Percentiles rank a stretch among this genome's conserved stretches.
Evolutionary conservation across 805 yeast genomes (phyloP).

Genomic region (Cyberlindnera euphorbiiphila): DNA sequence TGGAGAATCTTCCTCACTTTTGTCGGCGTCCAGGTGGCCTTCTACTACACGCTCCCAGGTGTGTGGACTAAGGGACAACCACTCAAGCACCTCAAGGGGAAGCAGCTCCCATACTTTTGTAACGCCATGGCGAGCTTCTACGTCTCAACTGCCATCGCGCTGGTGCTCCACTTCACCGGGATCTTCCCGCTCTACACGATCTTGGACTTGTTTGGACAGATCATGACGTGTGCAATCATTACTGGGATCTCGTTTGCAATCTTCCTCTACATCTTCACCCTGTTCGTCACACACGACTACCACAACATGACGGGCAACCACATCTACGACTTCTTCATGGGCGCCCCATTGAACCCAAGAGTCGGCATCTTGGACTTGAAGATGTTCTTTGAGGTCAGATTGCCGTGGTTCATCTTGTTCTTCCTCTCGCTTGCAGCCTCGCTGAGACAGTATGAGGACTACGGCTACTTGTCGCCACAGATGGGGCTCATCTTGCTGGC

Average conservation of each 20-base stretch:
- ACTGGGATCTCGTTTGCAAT: constrained; percentile 71
- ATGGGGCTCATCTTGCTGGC: constrained; percentile 71
- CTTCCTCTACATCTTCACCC: constrained; percentile 63
- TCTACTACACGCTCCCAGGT: constrained; percentile 87
- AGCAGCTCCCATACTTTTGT: constrained; percentile 87
- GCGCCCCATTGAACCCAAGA: constrained; percentile 95
- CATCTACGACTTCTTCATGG: constrained; percentile 91
- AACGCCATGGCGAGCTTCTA: constrained; percentile 88
- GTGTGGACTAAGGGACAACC: constrained; percentile 95
- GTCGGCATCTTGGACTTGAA: constrained; percentile 89
- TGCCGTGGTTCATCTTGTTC: constrained; percentile 92
- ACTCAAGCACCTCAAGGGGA: constrained; percentile 70
- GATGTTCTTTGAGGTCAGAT: constrained; percentile 95
- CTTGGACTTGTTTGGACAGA: constrained; percentile 80
- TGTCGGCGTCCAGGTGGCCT: constrained; percentile 60
- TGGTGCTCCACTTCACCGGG: constrained; percentile 68
- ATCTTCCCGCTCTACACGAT: constrained; percentile 70
- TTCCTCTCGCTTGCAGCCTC: constrained; percentile 73
- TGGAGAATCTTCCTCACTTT: constrained; percentile 72
- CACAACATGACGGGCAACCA: constrained; percentile 90
- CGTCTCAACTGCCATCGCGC: constrained; percentile 52
- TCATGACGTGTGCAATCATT: constrained; percentile 88
- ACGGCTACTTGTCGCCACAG: constrained; percentile 78
- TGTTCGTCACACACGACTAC: constrained; percentile 66
- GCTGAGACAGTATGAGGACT: constrained; percentile 73